Conservation (phyloP, 129 eudicot species). For the Rutidosis leptorrhynchoides region DNA sequence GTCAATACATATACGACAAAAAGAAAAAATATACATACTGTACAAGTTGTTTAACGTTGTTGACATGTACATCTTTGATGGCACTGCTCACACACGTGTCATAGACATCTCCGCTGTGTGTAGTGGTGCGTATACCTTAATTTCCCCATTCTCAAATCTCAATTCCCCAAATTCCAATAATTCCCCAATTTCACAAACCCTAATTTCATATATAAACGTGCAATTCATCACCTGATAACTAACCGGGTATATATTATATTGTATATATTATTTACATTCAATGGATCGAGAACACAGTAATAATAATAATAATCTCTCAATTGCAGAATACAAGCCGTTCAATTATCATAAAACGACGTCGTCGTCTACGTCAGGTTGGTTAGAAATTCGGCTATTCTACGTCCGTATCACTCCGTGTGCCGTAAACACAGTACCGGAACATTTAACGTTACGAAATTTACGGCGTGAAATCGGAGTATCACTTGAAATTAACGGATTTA, state of each 20-base stretch:
- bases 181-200: conserved; percentile 27
- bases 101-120: conserved; percentile 29
- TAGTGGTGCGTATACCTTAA: conserved; percentile 29
- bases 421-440: conserved; percentile 55
- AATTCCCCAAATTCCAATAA: conserved; percentile 23
- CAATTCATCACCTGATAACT: not conserved
- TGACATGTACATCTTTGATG: conserved; percentile 28
- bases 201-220: not conserved
- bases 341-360: conserved; percentile 28
- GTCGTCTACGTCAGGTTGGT: conserved; percentile 35
- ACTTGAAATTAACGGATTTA: conserved; percentile 67
- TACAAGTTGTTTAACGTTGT: not conserved
- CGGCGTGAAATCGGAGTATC: conserved; percentile 74
- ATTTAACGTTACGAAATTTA: conserved; percentile 58
- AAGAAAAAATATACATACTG: not conserved
- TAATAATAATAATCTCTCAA: conserved; percentile 28
- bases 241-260: not conserved
- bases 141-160: conserved; percentile 23
- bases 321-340: conserved; percentile 33
- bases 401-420: conserved; percentile 82
- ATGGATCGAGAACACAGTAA: conserved; percentile 43
- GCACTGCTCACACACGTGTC: conserved; percentile 30
- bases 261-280: conserved; percentile 2
- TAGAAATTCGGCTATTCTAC: conserved; percentile 81
- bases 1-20: not conserved